A percentile compares a stretch with the other conserved stretches of the same genome.
Evolutionary conservation across 2,329 filamentous ascomycete species (phyloP).

Genomic region (Thielaviopsis punctulata): DNA sequence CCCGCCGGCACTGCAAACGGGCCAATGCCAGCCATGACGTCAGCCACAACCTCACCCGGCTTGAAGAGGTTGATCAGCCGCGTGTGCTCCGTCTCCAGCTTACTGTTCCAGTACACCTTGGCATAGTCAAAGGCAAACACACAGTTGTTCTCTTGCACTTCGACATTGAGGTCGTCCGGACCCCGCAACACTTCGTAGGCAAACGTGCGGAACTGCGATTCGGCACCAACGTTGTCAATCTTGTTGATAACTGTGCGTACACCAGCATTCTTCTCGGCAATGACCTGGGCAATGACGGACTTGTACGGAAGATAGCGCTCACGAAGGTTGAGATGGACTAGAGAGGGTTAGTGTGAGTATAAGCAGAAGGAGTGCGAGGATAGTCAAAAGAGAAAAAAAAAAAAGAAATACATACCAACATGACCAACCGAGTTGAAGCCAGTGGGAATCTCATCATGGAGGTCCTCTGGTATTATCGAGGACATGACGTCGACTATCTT

Average conservation of each 20-base stretch:
- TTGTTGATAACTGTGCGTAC: slow-evolving; percentile 94
- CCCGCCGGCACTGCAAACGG: slow-evolving; percentile 88
- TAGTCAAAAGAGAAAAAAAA: neutral
- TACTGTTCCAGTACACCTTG: slow-evolving; percentile 96
- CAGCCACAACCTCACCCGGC: slow-evolving; percentile 76
- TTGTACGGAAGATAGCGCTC: slow-evolving; percentile 75
- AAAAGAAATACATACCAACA: slow-evolving; percentile 39
- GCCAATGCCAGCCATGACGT: slow-evolving; percentile 94
- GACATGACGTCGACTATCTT: slow-evolving; percentile 59
- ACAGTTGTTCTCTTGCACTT: slow-evolving; percentile 67
- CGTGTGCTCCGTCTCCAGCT: slow-evolving; percentile 76
- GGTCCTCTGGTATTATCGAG: slow-evolving; percentile 62
- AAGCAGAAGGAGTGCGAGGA: neutral
- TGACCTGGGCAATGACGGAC: slow-evolving; percentile 63
- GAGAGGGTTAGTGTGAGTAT: slow-evolving; percentile 10
- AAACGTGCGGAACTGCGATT: slow-evolving; percentile 82
- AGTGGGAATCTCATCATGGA: slow-evolving; percentile 63
- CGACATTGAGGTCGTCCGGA: slow-evolving; percentile 65
- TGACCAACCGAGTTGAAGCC: slow-evolving; percentile 85
- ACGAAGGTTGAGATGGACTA: slow-evolving; percentile 79
- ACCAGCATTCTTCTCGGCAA: slow-evolving; percentile 73
- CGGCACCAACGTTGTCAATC: slow-evolving; percentile 67
- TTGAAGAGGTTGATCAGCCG: slow-evolving; percentile 60
- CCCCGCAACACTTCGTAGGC: slow-evolving; percentile 79
- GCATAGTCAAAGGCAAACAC: slow-evolving; percentile 85